Percentiles rank a stretch among this genome's conserved stretches.
These are phyloP conservation scores for Mycena epipterygia DNA, from an alignment of 768 basidiomycete genomes.

Conservation along the genomic window DNA sequence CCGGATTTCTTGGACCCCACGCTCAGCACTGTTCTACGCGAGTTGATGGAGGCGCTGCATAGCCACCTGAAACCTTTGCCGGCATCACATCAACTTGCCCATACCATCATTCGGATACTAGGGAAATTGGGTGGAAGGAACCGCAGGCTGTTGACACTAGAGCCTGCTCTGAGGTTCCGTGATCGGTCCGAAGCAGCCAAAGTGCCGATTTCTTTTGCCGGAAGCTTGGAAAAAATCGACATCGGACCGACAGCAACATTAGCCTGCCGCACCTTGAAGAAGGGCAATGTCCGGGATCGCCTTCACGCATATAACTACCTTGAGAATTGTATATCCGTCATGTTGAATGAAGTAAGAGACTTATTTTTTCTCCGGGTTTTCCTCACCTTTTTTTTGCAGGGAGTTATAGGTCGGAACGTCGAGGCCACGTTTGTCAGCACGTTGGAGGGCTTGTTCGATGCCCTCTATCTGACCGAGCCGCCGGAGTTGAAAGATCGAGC, in stretches of 20 bases:
- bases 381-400: conserved; percentile 56
- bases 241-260: conserved; percentile 75
- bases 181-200: conserved; percentile 79
- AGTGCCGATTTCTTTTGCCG: conserved; percentile 81
- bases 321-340: conserved; percentile 76
- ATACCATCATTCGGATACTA: conserved; percentile 95
- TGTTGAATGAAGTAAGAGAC: conserved; percentile 79
- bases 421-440: conserved; percentile 79
- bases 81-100: conserved; percentile 88
- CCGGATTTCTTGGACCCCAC: conserved; percentile 98
- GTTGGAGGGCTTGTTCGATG: conserved; percentile 85
- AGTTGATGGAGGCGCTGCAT: conserved; percentile 95
- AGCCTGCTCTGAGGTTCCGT: conserved; percentile 80
- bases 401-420: conserved; percentile 77
- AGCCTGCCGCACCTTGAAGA: conserved; percentile 73
- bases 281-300: conserved; percentile 64
- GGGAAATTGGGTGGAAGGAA: conserved; percentile 98
- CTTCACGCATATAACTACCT: conserved; percentile 76
- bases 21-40: conserved; percentile 90
- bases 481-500: conserved; percentile 69
- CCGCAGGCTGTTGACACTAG: conserved; percentile 85
- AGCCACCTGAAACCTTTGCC: conserved; percentile 92
- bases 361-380: neutral
- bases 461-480: conserved; percentile 74
- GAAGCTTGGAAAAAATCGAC: conserved; percentile 72